Evolutionary conservation across 257 asterid genomes (phyloP).

Genomic region (Parsonsia alboflavescens): DNA sequence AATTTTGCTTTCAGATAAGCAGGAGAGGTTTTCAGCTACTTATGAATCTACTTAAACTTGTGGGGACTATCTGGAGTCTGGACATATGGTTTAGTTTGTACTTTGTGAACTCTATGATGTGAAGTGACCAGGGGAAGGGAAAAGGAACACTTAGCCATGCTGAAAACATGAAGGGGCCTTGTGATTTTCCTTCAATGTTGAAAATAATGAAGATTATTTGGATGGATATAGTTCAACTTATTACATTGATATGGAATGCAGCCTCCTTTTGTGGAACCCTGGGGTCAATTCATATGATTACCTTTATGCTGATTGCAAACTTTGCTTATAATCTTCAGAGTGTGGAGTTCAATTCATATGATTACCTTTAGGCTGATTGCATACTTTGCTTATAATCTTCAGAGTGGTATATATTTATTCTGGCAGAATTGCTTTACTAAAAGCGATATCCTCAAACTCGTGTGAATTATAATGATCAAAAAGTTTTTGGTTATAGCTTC

Average conservation of each 20-base stretch:
- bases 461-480: background rate
- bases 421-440: background rate
- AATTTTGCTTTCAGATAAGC: background rate
- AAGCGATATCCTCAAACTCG: background rate
- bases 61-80: background rate
- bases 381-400: background rate
- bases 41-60: no score
- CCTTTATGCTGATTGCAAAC: no score
- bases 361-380: background rate
- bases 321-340: no score
- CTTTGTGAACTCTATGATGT: no score
- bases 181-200: background rate
- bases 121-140: background rate
- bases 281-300: no score
- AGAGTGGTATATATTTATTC: background rate
- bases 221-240: no score
- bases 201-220: no score
- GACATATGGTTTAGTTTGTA: background rate
- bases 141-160: background rate
- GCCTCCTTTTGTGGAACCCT: background rate
- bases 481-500: background rate
- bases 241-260: background rate
- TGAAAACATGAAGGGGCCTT: background rate
- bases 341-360: no score
- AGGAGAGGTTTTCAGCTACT: background rate